Base-by-base conservation (phyloP, 129 eudicot species). In the Kitagawia praeruptora region DNA sequence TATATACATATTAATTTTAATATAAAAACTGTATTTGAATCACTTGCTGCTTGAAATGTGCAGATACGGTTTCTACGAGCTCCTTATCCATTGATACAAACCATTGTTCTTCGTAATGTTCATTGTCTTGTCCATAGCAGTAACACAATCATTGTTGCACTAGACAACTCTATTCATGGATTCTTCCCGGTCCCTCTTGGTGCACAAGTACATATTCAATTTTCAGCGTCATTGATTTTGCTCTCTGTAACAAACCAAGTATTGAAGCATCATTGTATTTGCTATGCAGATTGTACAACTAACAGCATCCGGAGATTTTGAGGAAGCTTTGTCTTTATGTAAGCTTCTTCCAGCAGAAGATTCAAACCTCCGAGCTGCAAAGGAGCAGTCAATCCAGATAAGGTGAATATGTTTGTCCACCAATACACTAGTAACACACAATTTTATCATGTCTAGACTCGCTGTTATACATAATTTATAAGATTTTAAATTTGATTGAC, bases 251-350 rank as follows among this genome's bases (percentile, higher is more conserved):
- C 28, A 23, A 73, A 42, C 7, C 7, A 9, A 10, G 31, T 16
- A 25, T 44, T 21, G n/a, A 79, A 46, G 74, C 64, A 56, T 78
- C n/a, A 39, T 75, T 83, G 45, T 54, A 74, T 84, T 73, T 84
- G 66, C 37, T 44, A 53, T 80, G 88, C 96, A 96, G 99, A 96
- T 96, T 77, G 97, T 96, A 77, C 99, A 96, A 78, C 80, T 96
- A 83, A 96, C 98, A 75, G 99, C 98, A 81, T 96, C 99, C 75
- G 99, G 98, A 28, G 85, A 96, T 77, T 96, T 96, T 82, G 99
- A 96, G 83, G 98, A 96, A 83, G 99, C 99, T 56, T 84, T 96
- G 91, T 92, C 91, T 70, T 88, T 96, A 81, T 96, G 99, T 85
- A 96, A 87, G 84, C 75, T 96, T 77, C 99, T 96, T 83, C 99